These are phyloP conservation scores for Starmerella stellata DNA, from an alignment of 805 yeast species.

Conservation along the genomic window DNA sequence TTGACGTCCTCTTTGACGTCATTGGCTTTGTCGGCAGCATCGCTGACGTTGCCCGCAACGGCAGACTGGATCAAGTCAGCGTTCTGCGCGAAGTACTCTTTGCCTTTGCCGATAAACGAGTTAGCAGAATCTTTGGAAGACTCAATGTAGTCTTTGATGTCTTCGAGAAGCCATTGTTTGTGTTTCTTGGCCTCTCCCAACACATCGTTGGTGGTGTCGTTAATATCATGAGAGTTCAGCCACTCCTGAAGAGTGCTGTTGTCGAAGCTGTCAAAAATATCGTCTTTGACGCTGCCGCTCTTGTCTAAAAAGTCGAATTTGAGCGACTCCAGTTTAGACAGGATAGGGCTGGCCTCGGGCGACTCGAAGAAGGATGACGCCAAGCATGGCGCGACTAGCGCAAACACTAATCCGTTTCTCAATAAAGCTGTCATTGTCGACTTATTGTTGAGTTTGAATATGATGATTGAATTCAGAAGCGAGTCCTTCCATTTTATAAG, in stretches of 20 bases:
- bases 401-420: background rate
- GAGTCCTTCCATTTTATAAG: too few species aligned
- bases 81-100: conserved; percentile 11
- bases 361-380: conserved; percentile 13
- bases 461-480: too few species aligned
- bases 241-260: conserved; percentile 28
- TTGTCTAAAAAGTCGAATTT: conserved; percentile 24
- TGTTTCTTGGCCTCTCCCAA: conserved; percentile 20
- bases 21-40: conserved; percentile 2
- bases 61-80: background rate
- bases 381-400: conserved; percentile 3
- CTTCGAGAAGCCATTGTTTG: conserved; percentile 21
- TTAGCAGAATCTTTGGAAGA: conserved; percentile 8
- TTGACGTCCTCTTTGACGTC: conserved; percentile 1
- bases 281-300: conserved; percentile 24
- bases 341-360: conserved; percentile 16
- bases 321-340: conserved; percentile 21
- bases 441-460: too few species aligned
- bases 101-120: conserved; percentile 14
- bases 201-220: conserved; percentile 13
- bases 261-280: conserved; percentile 28
- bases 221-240: conserved; percentile 26
- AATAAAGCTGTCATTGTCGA: background rate
- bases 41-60: background rate
- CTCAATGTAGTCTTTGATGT: conserved; percentile 14